Evolutionary conservation across 176 grass and related monocot species (phyloP), one percentile per base, ranked within the genome.

Genomic region (Bonia amplexicaulis): DNA sequence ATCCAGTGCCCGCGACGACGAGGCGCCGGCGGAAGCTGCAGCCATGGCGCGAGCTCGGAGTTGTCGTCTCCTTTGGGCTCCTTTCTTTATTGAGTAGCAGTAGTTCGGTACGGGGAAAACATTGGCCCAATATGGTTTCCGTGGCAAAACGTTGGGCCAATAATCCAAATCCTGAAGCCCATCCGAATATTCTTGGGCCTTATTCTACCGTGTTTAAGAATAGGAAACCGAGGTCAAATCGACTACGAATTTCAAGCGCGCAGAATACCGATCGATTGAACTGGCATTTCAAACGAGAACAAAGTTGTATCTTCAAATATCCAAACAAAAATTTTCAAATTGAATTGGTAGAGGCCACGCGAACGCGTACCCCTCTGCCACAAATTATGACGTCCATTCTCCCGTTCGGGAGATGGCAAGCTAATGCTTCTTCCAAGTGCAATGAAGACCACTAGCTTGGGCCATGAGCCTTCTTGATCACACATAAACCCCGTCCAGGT

Each of bases 401-500:
- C 35, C 35, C 5, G 5, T 37, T 37, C 0, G 0, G 35, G 5
- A 37, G 68, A 85, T 85, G 77, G 76, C 81, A 85, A 69, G 25
- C 41, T 27, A 81, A 25, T 45, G 37, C 69, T 67, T 26, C 82
- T 76, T 45, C 88, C 70, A 74, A 15, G 47, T 49, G 47, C 47
- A 49, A 49, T 49, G 4, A 4, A 49, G 47, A 49, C 12, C 47
- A 15, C 77, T 58, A 20, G 20, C 78, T 29, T 81, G 86, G 71
- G 52, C 64, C 63, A 82, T 86, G 63, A 53, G 20, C 6, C 15
- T 90, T 71, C 22, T 42, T 78, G 84, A 86, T 78, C 60, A 6
- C 7, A 49, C 83, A 86, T 78, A 0, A 26, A 90, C 71, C 77
- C 64, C 63, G 45, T 86, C 63, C 83, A 90, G 70, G 84, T 90